These are phyloP conservation scores for Mucor sp. DNA, from an alignment of 371 early-diverging fungal species.

Conservation along the genomic window DNA sequence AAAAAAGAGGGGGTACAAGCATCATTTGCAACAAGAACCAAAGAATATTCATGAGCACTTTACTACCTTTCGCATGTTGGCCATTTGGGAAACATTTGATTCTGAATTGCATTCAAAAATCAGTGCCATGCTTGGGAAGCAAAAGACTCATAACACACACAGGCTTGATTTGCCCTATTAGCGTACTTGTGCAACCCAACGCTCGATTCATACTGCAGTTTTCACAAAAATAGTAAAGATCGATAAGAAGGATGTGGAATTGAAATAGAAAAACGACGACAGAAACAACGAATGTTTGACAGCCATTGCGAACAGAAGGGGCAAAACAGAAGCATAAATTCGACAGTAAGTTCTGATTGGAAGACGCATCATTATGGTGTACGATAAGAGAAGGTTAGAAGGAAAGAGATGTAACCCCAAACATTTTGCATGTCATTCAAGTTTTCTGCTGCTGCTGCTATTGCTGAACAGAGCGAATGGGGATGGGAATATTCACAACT, in stretches of 20 bases:
- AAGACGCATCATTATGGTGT: neutral
- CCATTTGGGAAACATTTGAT: neutral
- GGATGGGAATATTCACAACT: conserved; percentile 5
- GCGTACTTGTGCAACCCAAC: neutral
- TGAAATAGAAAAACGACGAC: neutral
- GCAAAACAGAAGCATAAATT: neutral
- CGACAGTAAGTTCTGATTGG: neutral
- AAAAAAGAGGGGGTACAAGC: neutral
- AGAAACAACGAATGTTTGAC: neutral
- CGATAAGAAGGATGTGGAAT: neutral
- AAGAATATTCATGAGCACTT: conserved; percentile 3
- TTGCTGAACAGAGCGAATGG: neutral
- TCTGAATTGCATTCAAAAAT: neutral
- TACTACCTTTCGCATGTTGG: conserved; percentile 7
- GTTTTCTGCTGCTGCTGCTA: neutral
- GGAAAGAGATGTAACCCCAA: neutral
- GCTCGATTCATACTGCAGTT: neutral
- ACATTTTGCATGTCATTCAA: neutral
- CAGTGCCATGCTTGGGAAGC: neutral
- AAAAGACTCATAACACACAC: neutral
- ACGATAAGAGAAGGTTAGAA: neutral
- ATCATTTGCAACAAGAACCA: neutral
- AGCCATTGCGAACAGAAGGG: neutral
- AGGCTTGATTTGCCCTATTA: neutral
- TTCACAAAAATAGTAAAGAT: neutral